These are phyloP conservation scores for Cicer cuneatum DNA, from an alignment of 306 rosid genomes.

Conservation along the genomic window DNA sequence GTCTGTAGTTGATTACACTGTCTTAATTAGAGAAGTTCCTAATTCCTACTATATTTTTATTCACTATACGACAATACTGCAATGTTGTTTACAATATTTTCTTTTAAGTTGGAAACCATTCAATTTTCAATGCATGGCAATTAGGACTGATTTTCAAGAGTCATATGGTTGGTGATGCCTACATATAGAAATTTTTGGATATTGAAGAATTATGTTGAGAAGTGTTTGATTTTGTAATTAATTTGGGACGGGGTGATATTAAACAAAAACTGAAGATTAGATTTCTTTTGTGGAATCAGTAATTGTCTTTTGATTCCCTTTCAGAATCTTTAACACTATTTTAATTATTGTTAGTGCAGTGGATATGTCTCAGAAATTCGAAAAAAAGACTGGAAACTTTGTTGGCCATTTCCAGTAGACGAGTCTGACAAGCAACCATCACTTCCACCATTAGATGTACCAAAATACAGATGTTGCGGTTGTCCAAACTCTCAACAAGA, in stretches of 20 bases:
- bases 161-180: conserved; percentile 29
- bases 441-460: conserved; percentile 65
- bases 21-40: conserved; percentile 9
- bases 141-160: conserved; percentile 30
- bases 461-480: conserved; percentile 62
- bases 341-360: conserved; percentile 59
- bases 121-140: conserved; percentile 21
- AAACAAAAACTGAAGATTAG: not conserved
- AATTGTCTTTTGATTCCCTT: conserved; percentile 40
- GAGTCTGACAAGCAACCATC: conserved; percentile 59
- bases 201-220: not conserved
- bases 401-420: conserved; percentile 81
- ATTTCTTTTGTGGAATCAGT: conserved; percentile 32
- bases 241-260: conserved; percentile 13
- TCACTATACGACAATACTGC: conserved; percentile 22
- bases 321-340: conserved; percentile 34
- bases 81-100: conserved; percentile 1
- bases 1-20: conserved; percentile 25
- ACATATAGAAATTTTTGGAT: conserved; percentile 27
- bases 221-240: conserved; percentile 22
- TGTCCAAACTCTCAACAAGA: conserved; percentile 61
- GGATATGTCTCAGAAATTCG: conserved; percentile 86
- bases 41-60: conserved; percentile 33
- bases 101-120: conserved; percentile 22
- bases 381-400: conserved; percentile 75